Percentiles rank a stretch among this genome's conserved stretches.
Conservation (phyloP, 768 basidiomycete species). For the Podaxis sp. region DNA sequence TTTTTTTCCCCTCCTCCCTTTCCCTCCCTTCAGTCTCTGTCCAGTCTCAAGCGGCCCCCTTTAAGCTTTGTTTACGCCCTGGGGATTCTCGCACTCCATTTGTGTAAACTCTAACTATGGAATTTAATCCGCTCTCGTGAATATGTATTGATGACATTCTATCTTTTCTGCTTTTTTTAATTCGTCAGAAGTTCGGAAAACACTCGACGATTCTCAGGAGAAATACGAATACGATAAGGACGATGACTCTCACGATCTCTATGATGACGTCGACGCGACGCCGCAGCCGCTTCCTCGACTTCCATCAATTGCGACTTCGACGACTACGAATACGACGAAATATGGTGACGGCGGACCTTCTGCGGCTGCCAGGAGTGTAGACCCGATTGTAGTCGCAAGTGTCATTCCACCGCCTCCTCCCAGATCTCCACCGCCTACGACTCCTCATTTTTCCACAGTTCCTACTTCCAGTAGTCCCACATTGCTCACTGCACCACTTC, state of each 20-base stretch:
- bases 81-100: not conserved
- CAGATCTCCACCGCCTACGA: not conserved
- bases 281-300: conserved; percentile 9
- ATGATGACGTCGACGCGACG: conserved; percentile 10
- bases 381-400: not conserved
- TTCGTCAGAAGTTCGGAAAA: conserved; percentile 1
- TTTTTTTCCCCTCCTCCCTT: conserved; percentile 12
- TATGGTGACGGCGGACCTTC: not conserved
- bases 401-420: conserved; percentile 9
- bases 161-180: not conserved
- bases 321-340: not conserved
- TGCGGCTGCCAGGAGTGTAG: not conserved
- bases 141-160: conserved; percentile 6
- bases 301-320: not conserved
- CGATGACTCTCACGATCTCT: conserved; percentile 16
- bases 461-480: not conserved
- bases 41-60: not conserved
- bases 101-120: not conserved
- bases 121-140: conserved; percentile 6
- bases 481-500: not conserved
- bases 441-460: not conserved
- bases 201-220: conserved; percentile 10
- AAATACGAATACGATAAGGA: not conserved
- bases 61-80: not conserved
- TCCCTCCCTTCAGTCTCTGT: not conserved